Base-by-base conservation (phyloP, 1,284 basidiomycete species). In the Exsudoporus floridanus region DNA sequence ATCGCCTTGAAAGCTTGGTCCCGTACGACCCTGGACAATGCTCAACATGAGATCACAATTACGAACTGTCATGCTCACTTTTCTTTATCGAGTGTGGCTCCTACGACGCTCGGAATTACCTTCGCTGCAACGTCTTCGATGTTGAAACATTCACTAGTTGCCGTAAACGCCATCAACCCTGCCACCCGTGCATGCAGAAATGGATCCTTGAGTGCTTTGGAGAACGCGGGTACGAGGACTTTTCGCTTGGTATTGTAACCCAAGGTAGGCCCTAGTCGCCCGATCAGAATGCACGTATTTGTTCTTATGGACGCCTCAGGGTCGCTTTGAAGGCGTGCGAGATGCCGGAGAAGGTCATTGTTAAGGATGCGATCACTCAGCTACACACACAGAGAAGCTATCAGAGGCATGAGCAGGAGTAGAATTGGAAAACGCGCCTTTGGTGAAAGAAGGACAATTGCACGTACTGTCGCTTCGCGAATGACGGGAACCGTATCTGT, bases 211-310 rank as follows among this genome's bases (percentile, higher is more conserved):
- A 99, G 71, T 9, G 92, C 91, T 50, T 94, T 82, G 1, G 89
- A 82, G 69, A 99, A 99, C 1, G 97, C 97, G 1, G 96, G 94
- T 1, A 98, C 90, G 2, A 99, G 83, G 10, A 99, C 94, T 66
- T 98, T 98, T 58, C 88, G 85, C 67, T 95, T 94, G 7, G 96
- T 98, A 60, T 92, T 87, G 53, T 90, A 81, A 1, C 90, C 88
- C 2, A 99, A 77, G 3, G 83, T 82, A 0, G 93, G 93, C 0
- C 91, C 93, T 4, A 99, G 80, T 10, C 95, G 82, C 9, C 96
- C 96, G 39, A 99, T 85, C 5, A 99, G 82, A 60, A 99, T 97
- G 65, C 94, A 98, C 0, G 96, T 98, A 67, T 99, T 99, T 13
- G 96, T 99, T 38, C 97, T 84, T 63, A 99, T 98, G 1, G 94